Base-by-base conservation (phyloP, 2,329 filamentous ascomycete species). In the Shiraia bambusicola region DNA sequence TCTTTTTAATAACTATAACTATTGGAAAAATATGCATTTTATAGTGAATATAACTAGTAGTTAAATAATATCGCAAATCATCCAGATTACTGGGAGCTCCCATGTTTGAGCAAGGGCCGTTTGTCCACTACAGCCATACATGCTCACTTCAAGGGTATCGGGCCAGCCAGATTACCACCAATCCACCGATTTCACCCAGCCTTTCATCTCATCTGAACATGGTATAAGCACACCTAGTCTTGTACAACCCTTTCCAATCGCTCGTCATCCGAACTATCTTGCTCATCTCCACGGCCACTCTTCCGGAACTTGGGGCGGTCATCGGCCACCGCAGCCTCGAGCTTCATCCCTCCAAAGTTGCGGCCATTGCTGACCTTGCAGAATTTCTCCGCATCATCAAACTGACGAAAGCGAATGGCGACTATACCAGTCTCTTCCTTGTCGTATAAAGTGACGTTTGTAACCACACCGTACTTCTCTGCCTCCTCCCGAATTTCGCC, bases 401-500 rank as follows among this genome's bases (percentile, higher is more conserved):
- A 74, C 28, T 86, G 82, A 40, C 77, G 74, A 72, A 95, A 98
- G 57, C 86, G 84, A 49, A 98, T 87, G 39, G 84, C 91, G 7
- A 91, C 86, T 27, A 97, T 80, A 13, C 93, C 93, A 1, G 89
- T 86, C 3, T 80, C 72, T 69, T 98, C 94, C 50, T 84, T 77
- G 66, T 98, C 93, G 66, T 87, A 98, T 12, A 98, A 74, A 3
- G 93, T 84, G 28, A 97, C 88, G 61, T 94, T 96, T 24, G 90
- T 95, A 26, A 97, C 88, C 16, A 84, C 78, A 3, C 93, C 93
- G 11, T 93, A 75, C 70, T 94, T 94, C 43, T 81, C 78, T 66
- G 89, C 95, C 69, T 95, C 91, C 36, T 95, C 88, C 32, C 88
- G 81, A 41, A 97, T 88, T 64, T 98, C 93, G 66, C 95, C 87